phyloP scores from a whole-genome alignment of 306 rosid species.

The Nissolia schottii region DNA sequence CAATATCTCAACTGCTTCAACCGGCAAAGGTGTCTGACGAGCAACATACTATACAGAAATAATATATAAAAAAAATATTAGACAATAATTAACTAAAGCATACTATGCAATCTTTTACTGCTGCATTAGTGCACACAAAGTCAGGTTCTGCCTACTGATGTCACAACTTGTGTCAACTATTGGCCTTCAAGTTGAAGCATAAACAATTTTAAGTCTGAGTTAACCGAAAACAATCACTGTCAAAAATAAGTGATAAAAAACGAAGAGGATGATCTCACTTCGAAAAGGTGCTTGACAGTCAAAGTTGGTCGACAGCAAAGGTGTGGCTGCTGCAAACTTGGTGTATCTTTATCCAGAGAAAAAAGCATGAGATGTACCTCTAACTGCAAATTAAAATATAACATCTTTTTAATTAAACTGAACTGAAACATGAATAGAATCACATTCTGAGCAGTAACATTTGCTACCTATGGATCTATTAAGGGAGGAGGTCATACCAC shows the following conservation, averaged over 20 bases:
- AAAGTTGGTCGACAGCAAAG: slow-evolving; percentile 79
- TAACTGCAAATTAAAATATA: slow-evolving; percentile 46
- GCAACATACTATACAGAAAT: slow-evolving; percentile 56
- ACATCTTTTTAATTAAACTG: slow-evolving; percentile 14
- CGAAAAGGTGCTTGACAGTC: slow-evolving; percentile 63
- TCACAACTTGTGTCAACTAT: neutral
- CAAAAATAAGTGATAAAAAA: slow-evolving; percentile 5
- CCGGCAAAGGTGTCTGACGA: slow-evolving; percentile 48
- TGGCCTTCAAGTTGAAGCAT: neutral
- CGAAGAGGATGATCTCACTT: slow-evolving; percentile 52
- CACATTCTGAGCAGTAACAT: slow-evolving; percentile 6
- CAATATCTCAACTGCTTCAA: slow-evolving; percentile 71
- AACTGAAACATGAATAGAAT: slow-evolving; percentile 14
- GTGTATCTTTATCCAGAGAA: slow-evolving; percentile 61
- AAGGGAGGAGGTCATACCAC: slow-evolving; percentile 45
- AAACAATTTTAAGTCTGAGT: neutral
- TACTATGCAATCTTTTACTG: neutral
- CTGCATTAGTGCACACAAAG: neutral
- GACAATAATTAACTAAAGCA: neutral
- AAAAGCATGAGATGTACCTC: slow-evolving; percentile 74
- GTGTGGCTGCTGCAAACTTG: slow-evolving; percentile 72
- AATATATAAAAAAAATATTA: slow-evolving; percentile 21
- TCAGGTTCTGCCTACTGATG: neutral
- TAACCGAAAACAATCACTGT: neutral
- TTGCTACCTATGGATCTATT: neutral